Evolutionary conservation across 2,329 filamentous ascomycete genomes (phyloP).

Genomic region (Fusarium palustre): DNA sequence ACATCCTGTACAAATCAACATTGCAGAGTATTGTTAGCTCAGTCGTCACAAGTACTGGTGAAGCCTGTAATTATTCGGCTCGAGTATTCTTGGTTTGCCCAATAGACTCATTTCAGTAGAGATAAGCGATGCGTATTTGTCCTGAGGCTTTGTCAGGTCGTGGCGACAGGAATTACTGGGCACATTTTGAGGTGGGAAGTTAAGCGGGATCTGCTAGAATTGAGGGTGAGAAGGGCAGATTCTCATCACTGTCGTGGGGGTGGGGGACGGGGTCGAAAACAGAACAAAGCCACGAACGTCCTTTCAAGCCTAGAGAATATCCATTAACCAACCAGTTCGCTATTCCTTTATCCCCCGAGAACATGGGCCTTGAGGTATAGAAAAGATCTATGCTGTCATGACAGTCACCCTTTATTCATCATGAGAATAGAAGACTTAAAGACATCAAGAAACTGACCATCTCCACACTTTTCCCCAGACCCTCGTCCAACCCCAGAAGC

Average conservation of each 20-base stretch:
- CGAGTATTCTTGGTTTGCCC: neutral
- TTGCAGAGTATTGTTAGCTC: neutral
- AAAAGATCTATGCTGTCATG: conserved; percentile 3
- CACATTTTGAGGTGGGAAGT: neutral
- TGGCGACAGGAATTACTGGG: too few relatives aligned
- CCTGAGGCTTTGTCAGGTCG: neutral
- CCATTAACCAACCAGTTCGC: neutral
- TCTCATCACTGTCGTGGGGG: neutral
- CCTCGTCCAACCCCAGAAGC: conserved; percentile 1
- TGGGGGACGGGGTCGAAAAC: neutral
- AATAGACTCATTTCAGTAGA: neutral
- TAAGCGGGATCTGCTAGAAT: neutral
- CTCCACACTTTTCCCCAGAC: conserved; percentile 35
- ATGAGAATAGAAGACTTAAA: conserved; percentile 4
- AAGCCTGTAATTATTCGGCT: neutral
- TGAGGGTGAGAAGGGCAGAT: neutral
- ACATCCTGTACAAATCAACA: neutral
- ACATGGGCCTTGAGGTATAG: neutral
- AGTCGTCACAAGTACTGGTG: neutral
- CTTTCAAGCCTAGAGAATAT: neutral
- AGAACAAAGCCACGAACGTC: neutral
- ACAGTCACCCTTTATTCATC: conserved; percentile 4
- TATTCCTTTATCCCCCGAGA: neutral
- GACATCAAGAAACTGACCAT: neutral
- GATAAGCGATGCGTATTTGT: neutral